Evolutionary conservation across 345 rosid species (phyloP).

Genomic region (Durio zibethinus): DNA sequence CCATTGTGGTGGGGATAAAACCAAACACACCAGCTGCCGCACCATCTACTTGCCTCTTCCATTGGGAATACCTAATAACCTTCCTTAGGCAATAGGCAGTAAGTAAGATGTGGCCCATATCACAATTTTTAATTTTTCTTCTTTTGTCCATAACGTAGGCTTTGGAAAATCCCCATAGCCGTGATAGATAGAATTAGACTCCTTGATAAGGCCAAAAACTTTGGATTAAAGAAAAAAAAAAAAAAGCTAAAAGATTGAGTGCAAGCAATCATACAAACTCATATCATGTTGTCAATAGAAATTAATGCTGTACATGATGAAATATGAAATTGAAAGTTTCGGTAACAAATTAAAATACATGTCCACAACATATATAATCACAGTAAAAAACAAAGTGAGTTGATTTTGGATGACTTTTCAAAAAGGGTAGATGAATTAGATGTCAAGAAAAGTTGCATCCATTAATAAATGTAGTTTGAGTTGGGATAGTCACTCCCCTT

Average conservation of each 20-base stretch:
- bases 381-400: background rate
- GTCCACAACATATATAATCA: background rate
- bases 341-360: background rate
- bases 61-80: background rate
- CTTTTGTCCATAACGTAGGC: background rate
- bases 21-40: too few relatives aligned
- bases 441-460: background rate
- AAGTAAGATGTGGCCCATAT: background rate
- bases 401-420: background rate
- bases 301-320: background rate
- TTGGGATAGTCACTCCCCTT: background rate
- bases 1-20: too few relatives aligned
- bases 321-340: background rate
- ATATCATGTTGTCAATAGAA: background rate
- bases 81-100: background rate
- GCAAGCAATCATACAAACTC: slow-evolving; percentile 1
- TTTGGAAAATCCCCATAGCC: background rate
- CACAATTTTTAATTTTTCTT: too few relatives aligned
- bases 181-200: background rate
- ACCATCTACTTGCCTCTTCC: background rate
- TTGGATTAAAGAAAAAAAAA: background rate
- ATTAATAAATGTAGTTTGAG: background rate
- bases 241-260: background rate
- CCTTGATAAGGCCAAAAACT: background rate
- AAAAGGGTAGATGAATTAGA: background rate